Conservation (phyloP, 495 filamentous ascomycete genomes). For the Aspergillus incahuasiensis region DNA sequence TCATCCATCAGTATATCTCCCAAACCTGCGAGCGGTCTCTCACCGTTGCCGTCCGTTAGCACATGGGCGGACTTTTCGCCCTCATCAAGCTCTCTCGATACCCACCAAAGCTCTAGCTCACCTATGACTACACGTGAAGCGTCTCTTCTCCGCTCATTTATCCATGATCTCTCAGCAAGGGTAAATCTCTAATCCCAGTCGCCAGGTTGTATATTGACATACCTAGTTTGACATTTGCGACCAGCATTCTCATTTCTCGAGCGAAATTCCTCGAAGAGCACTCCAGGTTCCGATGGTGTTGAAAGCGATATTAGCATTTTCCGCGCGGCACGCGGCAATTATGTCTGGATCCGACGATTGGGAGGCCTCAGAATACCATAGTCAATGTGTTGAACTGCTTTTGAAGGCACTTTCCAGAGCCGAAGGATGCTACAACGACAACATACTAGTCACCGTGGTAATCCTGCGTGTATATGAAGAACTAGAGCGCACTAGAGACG, state of each 20-base stretch:
- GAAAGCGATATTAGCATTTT: slow-evolving; percentile 31
- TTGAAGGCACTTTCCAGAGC: slow-evolving; percentile 28
- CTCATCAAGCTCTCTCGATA: slow-evolving; percentile 12
- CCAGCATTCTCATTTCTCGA: slow-evolving; percentile 31
- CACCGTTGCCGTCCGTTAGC: slow-evolving; percentile 13
- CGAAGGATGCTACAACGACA: slow-evolving; percentile 30
- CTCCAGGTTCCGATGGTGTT: slow-evolving; percentile 32
- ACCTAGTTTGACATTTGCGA: slow-evolving; percentile 36
- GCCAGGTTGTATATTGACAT: neutral
- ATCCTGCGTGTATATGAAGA: slow-evolving; percentile 38
- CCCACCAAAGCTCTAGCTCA: slow-evolving; percentile 1
- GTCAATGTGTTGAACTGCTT: slow-evolving; percentile 33
- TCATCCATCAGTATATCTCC: slow-evolving; percentile 15
- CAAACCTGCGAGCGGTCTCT: neutral
- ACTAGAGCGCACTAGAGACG: slow-evolving; percentile 29
- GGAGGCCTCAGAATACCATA: slow-evolving; percentile 37
- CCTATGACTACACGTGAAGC: slow-evolving; percentile 30
- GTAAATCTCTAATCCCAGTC: slow-evolving; percentile 15
- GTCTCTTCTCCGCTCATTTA: slow-evolving; percentile 31
- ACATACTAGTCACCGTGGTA: slow-evolving; percentile 34
- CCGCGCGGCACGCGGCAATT: slow-evolving; percentile 35
- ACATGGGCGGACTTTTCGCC: slow-evolving; percentile 15
- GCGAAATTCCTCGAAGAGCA: slow-evolving; percentile 30
- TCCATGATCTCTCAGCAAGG: slow-evolving; percentile 32
- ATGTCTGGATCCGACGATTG: slow-evolving; percentile 26